phyloP scores from a whole-genome alignment of 352 stramenopile genomes.

The Phytophthora pluvialis region DNA sequence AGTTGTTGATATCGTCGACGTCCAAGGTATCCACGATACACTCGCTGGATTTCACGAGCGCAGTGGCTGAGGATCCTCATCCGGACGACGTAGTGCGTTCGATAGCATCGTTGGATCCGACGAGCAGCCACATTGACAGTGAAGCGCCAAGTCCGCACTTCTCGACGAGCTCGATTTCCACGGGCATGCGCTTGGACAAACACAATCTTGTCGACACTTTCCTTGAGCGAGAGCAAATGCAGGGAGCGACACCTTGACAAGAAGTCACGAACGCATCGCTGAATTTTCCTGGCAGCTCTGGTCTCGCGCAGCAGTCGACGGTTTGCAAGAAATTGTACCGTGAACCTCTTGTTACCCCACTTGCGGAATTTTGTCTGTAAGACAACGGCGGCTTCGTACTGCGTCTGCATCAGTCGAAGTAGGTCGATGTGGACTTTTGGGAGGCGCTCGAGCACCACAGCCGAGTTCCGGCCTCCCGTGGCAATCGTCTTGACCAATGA shows the following conservation, averaged over 20 bases:
- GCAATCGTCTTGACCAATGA: conserved; percentile 53
- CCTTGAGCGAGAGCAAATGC: conserved; percentile 44
- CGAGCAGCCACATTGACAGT: conserved; percentile 32
- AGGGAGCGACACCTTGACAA: conserved; percentile 58
- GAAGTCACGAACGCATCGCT: conserved; percentile 51
- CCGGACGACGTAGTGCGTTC: conserved; percentile 31
- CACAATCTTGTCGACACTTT: conserved; percentile 44
- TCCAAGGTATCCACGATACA: conserved; percentile 50
- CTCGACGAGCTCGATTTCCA: conserved; percentile 44
- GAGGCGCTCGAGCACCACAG: conserved; percentile 39
- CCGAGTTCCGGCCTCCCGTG: conserved; percentile 40
- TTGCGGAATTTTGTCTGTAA: conserved; percentile 54
- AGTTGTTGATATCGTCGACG: conserved; percentile 25
- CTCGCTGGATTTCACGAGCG: conserved; percentile 55
- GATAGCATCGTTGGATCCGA: conserved; percentile 57
- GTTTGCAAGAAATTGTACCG: conserved; percentile 45
- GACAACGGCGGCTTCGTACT: conserved; percentile 44
- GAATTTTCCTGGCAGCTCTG: conserved; percentile 59
- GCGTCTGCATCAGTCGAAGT: conserved; percentile 36
- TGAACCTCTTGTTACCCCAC: conserved; percentile 52
- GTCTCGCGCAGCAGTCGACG: conserved; percentile 47
- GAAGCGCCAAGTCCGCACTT: conserved; percentile 38
- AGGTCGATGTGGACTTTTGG: conserved; percentile 44
- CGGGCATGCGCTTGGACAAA: conserved; percentile 55
- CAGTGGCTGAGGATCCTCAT: conserved; percentile 39